These are phyloP conservation scores for Termitomyces sp. DNA, from an alignment of 768 basidiomycete species.

Conservation along the genomic window DNA sequence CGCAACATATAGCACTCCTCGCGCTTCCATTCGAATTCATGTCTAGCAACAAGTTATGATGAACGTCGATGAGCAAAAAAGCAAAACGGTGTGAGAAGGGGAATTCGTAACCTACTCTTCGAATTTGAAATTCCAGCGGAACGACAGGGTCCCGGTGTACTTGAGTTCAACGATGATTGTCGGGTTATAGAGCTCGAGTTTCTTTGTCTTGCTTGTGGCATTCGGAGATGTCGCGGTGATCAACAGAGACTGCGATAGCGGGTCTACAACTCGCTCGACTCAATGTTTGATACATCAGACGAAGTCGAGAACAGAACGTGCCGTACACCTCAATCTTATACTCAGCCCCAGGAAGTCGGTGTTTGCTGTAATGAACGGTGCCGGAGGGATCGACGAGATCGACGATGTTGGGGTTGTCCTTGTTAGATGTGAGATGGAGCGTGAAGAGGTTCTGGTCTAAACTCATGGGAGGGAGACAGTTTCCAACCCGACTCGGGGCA, in stretches of 20 bases:
- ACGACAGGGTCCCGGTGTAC: slow-evolving; percentile 65
- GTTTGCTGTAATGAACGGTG: slow-evolving; percentile 66
- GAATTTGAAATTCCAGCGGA: slow-evolving; percentile 79
- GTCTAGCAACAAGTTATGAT: slow-evolving; percentile 35
- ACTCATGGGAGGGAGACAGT: slow-evolving; percentile 45
- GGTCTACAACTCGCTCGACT: slow-evolving; percentile 40
- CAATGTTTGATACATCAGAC: not conserved
- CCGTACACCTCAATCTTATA: slow-evolving; percentile 70
- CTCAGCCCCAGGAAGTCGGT: slow-evolving; percentile 43
- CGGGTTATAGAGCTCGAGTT: slow-evolving; percentile 72
- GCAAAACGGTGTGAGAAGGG: not conserved
- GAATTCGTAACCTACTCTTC: slow-evolving; percentile 54
- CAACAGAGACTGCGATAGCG: slow-evolving; percentile 65
- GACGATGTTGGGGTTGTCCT: slow-evolving; percentile 52
- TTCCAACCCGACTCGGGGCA: not conserved
- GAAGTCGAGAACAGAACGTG: slow-evolving; percentile 17
- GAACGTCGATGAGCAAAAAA: not conserved
- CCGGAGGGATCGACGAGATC: slow-evolving; percentile 68
- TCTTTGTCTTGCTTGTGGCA: slow-evolving; percentile 66
- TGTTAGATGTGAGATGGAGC: slow-evolving; percentile 54
- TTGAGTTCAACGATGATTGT: slow-evolving; percentile 64
- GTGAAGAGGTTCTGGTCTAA: slow-evolving; percentile 86
- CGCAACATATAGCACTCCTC: slow-evolving; percentile 80
- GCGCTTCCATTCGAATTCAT: slow-evolving; percentile 82
- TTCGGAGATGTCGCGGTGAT: slow-evolving; percentile 61